Conservation (phyloP, 352 stramenopile species). For the Phytophthora foliorum region DNA sequence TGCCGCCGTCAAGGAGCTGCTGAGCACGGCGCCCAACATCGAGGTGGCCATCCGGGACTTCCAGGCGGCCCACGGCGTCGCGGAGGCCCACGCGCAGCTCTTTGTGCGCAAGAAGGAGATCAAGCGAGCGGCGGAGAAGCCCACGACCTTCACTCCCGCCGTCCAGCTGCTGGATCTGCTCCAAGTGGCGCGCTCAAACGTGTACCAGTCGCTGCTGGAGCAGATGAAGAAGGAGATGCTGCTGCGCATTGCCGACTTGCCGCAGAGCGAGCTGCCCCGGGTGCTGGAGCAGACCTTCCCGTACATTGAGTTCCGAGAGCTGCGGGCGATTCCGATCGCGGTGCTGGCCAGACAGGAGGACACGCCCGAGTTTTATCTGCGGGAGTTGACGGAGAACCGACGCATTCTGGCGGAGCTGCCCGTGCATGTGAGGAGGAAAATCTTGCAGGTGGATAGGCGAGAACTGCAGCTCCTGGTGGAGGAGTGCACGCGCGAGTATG, state of each 20-base stretch:
- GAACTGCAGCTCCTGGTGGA: slow-evolving; percentile 83
- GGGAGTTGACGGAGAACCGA: slow-evolving; percentile 86
- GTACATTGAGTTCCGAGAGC: slow-evolving; percentile 91
- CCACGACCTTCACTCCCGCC: slow-evolving; percentile 54
- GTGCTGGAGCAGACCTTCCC: slow-evolving; percentile 87
- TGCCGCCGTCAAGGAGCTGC: slow-evolving; percentile 83
- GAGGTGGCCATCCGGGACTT: slow-evolving; percentile 87
- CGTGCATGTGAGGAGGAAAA: slow-evolving; percentile 85
- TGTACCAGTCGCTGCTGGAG: slow-evolving; percentile 78
- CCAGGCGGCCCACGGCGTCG: slow-evolving; percentile 71
- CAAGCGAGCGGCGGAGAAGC: slow-evolving; percentile 24
- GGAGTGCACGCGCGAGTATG: slow-evolving; percentile 79
- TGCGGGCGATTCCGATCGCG: slow-evolving; percentile 85
- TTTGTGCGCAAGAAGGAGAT: slow-evolving; percentile 41
- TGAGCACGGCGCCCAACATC: slow-evolving; percentile 86
- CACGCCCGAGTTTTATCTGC: slow-evolving; percentile 81
- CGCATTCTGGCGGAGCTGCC: slow-evolving; percentile 81
- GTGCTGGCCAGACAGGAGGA: slow-evolving; percentile 83
- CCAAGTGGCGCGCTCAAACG: slow-evolving; percentile 63
- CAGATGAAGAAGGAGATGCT: slow-evolving; percentile 79
- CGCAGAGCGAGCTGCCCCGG: slow-evolving; percentile 73
- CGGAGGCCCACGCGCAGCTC: slow-evolving; percentile 53
- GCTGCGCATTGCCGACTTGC: slow-evolving; percentile 74
- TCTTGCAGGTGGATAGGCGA: slow-evolving; percentile 75
- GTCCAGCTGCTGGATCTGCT: slow-evolving; percentile 86